A percentile compares a stretch with the other conserved stretches of the same genome.
Conservation (phyloP, 139 green algal species). For the Yamagishiella unicocca region DNA sequence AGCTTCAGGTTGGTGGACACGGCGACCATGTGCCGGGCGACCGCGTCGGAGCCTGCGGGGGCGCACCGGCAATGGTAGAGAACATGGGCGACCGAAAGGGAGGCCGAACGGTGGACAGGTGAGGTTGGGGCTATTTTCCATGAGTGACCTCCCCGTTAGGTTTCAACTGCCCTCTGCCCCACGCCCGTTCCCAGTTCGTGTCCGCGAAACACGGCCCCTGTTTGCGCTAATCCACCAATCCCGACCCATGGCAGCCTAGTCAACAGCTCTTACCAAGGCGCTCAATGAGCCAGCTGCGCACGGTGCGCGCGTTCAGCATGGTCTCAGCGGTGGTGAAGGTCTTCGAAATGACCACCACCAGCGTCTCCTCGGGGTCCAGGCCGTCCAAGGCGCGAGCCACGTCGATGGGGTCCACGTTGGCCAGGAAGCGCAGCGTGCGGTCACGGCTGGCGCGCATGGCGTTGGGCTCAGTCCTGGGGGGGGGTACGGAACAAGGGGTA, state of each 20-base stretch:
- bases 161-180: too few species aligned
- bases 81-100: too few species aligned
- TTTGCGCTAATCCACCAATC: too few species aligned
- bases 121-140: too few species aligned
- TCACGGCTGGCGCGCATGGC: slow-evolving; percentile 69
- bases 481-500: not conserved
- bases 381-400: slow-evolving; percentile 89
- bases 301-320: slow-evolving; percentile 98
- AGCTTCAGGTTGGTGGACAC: slow-evolving; percentile 99
- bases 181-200: too few species aligned
- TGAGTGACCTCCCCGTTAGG: too few species aligned
- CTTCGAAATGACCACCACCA: slow-evolving; percentile 98
- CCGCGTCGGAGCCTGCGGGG: slow-evolving; percentile 81
- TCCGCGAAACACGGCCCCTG: too few species aligned
- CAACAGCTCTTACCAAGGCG: slow-evolving; percentile 77
- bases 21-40: slow-evolving; percentile 99
- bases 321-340: slow-evolving; percentile 99
- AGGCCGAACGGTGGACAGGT: too few species aligned
- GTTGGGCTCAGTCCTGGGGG: slow-evolving; percentile 69
- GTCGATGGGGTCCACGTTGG: slow-evolving; percentile 99
- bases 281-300: slow-evolving; percentile 87
- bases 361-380: slow-evolving; percentile 91
- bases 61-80: too few species aligned
- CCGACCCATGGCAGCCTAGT: too few species aligned
- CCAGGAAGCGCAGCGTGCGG: slow-evolving; percentile 93